phyloP scores from a whole-genome alignment of 208 protist genomes.

The Leptomonas pyrrhocoris region DNA sequence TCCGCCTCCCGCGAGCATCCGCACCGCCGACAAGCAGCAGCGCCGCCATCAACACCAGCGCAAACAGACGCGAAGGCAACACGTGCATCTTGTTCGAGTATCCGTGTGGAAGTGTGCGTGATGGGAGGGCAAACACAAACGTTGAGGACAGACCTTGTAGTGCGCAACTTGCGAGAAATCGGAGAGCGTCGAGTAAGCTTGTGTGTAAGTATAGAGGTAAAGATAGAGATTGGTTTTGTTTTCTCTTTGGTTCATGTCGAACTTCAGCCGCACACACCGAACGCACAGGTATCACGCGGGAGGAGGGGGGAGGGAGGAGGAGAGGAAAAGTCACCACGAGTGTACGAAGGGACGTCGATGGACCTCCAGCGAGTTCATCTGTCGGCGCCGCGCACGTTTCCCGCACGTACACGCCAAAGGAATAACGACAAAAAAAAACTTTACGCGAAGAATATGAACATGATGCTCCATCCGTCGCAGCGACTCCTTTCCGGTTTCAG shows the following conservation, averaged over 20 bases:
- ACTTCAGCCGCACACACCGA: not conserved
- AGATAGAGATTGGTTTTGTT: not conserved
- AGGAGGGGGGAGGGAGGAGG: not conserved
- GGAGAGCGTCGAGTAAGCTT: not conserved
- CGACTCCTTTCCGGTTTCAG: too few relatives aligned
- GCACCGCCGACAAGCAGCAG: conserved; percentile 16
- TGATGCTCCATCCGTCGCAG: too few relatives aligned
- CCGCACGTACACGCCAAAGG: too few relatives aligned
- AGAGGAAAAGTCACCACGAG: not conserved
- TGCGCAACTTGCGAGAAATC: not conserved
- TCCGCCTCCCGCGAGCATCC: not conserved
- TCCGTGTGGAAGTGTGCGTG: not conserved
- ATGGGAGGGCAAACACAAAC: too few relatives aligned
- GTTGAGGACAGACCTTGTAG: too few relatives aligned
- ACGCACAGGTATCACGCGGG: not conserved
- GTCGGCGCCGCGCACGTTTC: too few relatives aligned
- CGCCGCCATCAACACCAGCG: conserved; percentile 6
- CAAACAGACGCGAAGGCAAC: conserved; percentile 1
- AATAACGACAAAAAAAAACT: too few relatives aligned
- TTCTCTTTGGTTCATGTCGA: not conserved
- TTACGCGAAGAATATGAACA: too few relatives aligned
- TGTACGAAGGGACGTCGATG: too few relatives aligned
- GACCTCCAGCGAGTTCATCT: too few relatives aligned
- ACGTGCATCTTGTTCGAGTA: conserved; percentile 1
- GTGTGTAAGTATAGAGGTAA: not conserved